Percentiles rank a stretch among this genome's conserved stretches.
These are phyloP conservation scores for Lecanicillium sp. DNA, from an alignment of 2,329 filamentous ascomycete species.

Conservation along the genomic window DNA sequence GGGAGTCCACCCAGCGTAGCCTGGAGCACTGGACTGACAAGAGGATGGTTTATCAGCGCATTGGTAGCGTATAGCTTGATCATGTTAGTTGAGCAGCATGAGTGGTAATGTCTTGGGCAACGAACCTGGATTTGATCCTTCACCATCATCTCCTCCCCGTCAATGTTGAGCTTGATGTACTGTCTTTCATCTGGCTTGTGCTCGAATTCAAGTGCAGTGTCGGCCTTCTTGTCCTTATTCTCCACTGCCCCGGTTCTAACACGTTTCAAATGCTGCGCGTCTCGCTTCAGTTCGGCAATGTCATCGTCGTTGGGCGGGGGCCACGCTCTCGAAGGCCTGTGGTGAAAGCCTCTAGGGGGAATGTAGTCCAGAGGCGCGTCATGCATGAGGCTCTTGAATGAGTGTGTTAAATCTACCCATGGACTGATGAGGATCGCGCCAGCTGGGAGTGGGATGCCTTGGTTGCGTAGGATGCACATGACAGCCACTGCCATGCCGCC, in stretches of 20 bases:
- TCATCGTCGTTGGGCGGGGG: conserved; percentile 83
- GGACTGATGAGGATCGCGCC: conserved; percentile 88
- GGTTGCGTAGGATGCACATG: conserved; percentile 75
- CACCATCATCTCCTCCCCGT: conserved; percentile 64
- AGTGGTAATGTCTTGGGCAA: background rate
- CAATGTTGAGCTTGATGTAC: conserved; percentile 59
- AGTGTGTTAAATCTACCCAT: conserved; percentile 94
- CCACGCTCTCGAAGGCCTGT: conserved; percentile 86
- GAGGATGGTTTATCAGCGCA: conserved; percentile 73
- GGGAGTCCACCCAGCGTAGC: conserved; percentile 85
- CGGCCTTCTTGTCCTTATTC: background rate
- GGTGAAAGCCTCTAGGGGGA: conserved; percentile 78
- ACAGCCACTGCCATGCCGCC: conserved; percentile 82
- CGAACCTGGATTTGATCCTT: conserved; percentile 85
- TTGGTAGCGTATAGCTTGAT: conserved; percentile 69
- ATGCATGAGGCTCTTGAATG: conserved; percentile 80
- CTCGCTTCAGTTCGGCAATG: conserved; percentile 45
- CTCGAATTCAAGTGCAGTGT: background rate
- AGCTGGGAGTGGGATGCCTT: conserved; percentile 76
- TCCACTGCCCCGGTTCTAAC: background rate
- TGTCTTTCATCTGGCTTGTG: conserved; percentile 18
- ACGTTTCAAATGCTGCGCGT: conserved; percentile 39
- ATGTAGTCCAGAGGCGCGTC: conserved; percentile 80
- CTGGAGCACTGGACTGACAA: conserved; percentile 85
- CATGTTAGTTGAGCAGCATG: no score